Evolutionary conservation across 257 asterid species (phyloP).

Genomic region (Solanum neorickii): DNA sequence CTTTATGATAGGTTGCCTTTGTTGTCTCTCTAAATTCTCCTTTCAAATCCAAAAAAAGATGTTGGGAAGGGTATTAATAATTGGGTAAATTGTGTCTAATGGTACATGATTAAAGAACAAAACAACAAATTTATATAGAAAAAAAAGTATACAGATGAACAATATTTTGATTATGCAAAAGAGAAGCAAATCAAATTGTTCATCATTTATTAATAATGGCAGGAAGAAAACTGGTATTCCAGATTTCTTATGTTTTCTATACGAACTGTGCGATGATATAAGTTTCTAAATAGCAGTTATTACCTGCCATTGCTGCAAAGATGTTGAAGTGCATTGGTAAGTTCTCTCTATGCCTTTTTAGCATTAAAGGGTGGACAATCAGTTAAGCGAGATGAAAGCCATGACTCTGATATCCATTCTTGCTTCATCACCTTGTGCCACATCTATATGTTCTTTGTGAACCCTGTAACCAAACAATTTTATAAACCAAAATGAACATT

Average conservation of each 20-base stretch:
- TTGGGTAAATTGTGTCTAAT: not conserved
- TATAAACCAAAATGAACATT: too few species aligned
- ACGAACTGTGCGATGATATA: conserved; percentile 29
- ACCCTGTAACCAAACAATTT: too few species aligned
- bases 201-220: not conserved
- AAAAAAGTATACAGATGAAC: not conserved
- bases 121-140: not conserved
- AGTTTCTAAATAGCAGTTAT: conserved; percentile 28
- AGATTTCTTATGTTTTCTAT: not conserved
- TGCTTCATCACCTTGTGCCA: too few species aligned
- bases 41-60: not conserved
- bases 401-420: too few species aligned
- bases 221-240: not conserved
- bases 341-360: not conserved
- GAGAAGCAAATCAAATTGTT: not conserved
- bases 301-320: conserved; percentile 37
- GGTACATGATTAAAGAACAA: not conserved
- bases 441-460: too few species aligned
- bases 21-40: not conserved
- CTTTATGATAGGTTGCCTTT: not conserved
- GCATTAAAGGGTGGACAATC: not conserved
- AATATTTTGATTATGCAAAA: too few species aligned
- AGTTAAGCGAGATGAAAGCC: too few species aligned
- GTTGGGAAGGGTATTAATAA: not conserved
- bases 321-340: conserved; percentile 37